phyloP scores from a whole-genome alignment of 306 rosid species.

The Dryas octopetala region DNA sequence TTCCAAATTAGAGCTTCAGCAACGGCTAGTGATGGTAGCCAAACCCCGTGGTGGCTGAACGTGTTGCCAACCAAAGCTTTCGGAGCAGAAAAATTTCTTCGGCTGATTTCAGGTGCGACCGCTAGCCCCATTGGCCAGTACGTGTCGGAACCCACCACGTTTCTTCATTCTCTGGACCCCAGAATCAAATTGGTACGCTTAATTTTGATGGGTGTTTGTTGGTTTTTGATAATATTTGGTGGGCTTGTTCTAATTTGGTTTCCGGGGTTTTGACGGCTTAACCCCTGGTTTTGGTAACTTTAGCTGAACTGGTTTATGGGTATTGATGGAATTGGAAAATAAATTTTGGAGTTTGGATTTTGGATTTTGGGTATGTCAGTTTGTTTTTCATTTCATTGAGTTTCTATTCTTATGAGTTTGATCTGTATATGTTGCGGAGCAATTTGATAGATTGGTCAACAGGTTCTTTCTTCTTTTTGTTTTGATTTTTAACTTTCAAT shows the following conservation, averaged over 20 bases:
- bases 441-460: not conserved
- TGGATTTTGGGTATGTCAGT: not conserved
- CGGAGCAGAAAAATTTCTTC: constrained; percentile 78
- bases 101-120: constrained; percentile 80
- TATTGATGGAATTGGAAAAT: not conserved
- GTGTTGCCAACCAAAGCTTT: constrained; percentile 64
- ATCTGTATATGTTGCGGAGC: not conserved
- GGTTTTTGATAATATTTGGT: constrained; percentile 7
- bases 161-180: constrained; percentile 88
- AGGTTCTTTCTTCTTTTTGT: not conserved
- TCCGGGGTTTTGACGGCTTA: not conserved
- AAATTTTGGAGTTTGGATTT: not conserved
- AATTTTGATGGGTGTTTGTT: not conserved
- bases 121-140: constrained; percentile 92
- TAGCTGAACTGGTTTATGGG: not conserved
- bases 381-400: not conserved
- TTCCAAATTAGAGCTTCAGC: constrained; percentile 55
- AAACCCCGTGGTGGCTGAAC: constrained; percentile 53
- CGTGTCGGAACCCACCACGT: constrained; percentile 74
- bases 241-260: constrained; percentile 3
- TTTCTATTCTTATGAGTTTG: not conserved
- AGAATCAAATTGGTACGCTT: constrained; percentile 75
- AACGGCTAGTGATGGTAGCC: constrained; percentile 32
- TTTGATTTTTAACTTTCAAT: not conserved
- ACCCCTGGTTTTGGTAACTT: not conserved